Evolutionary conservation across 202 grass and related monocot species (phyloP).

Genomic region (Zizania palustris): DNA sequence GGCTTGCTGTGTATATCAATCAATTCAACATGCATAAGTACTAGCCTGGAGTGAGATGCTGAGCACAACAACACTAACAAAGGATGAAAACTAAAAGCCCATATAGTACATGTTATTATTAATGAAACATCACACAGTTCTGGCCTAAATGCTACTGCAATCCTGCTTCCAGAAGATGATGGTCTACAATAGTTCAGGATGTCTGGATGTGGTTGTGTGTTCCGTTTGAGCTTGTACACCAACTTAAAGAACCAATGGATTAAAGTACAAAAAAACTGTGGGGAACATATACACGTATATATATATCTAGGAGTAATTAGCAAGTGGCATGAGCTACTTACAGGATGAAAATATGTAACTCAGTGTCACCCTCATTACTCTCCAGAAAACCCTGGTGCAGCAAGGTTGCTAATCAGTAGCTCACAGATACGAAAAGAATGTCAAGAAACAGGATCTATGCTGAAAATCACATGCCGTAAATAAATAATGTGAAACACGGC

Average conservation of each 20-base stretch:
- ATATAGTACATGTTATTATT: background rate
- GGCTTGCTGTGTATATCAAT: background rate
- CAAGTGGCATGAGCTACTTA: conserved; percentile 59
- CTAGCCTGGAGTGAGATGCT: conserved; percentile 17
- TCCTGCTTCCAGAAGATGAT: background rate
- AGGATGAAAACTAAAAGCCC: background rate
- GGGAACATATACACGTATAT: background rate
- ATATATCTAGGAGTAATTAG: background rate
- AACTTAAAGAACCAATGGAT: conserved; percentile 27
- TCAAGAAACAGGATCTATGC: conserved; percentile 9
- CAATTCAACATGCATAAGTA: background rate
- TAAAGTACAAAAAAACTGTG: conserved; percentile 25
- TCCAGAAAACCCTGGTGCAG: conserved; percentile 82
- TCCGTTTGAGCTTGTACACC: conserved; percentile 6
- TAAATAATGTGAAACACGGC: conserved; percentile 2
- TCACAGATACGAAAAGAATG: conserved; percentile 17
- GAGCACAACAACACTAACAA: conserved; percentile 4
- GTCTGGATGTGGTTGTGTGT: background rate
- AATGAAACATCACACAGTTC: conserved; percentile 1
- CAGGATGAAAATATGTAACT: conserved; percentile 96
- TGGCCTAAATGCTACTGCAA: conserved; percentile 1
- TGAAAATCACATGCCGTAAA: conserved; percentile 16
- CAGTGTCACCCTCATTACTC: conserved; percentile 95
- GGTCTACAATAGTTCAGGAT: background rate
- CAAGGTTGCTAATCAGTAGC: conserved; percentile 39